Conservation (phyloP, 768 basidiomycete genomes). For the Punctularia strigosozonata region DNA sequence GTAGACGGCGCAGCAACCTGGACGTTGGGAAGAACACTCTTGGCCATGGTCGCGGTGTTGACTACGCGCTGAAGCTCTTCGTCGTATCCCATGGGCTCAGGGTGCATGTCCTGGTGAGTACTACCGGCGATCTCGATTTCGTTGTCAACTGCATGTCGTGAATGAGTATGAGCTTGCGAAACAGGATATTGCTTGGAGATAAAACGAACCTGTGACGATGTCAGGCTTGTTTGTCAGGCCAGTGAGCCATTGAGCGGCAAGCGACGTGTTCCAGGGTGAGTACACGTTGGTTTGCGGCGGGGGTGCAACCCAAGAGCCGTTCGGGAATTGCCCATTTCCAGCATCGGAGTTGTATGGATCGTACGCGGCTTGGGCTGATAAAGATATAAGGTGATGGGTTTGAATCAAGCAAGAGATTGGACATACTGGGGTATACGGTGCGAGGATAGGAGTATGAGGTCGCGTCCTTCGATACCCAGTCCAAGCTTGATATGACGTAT, state of each 20-base stretch:
- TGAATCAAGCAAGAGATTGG: neutral
- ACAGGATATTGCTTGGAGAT: too few species aligned
- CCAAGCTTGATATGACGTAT: too few species aligned
- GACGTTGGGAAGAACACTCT: slow-evolving; percentile 31
- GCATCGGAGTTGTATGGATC: slow-evolving; percentile 39
- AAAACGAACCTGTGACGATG: too few species aligned
- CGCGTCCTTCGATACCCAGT: slow-evolving; percentile 44
- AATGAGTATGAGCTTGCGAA: too few species aligned
- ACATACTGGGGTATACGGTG: slow-evolving; percentile 30
- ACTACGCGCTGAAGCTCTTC: slow-evolving; percentile 38
- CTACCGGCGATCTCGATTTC: slow-evolving; percentile 43
- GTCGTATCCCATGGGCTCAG: slow-evolving; percentile 33
- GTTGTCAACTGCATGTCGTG: slow-evolving; percentile 40
- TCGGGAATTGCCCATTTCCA: slow-evolving; percentile 35
- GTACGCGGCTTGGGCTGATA: slow-evolving; percentile 29
- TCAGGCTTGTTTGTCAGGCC: slow-evolving; percentile 35
- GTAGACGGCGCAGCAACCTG: slow-evolving; percentile 34
- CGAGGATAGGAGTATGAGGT: slow-evolving; percentile 40
- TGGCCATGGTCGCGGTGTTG: slow-evolving; percentile 26
- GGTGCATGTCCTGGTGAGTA: slow-evolving; percentile 50
- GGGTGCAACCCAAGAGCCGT: slow-evolving; percentile 33
- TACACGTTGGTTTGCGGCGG: slow-evolving; percentile 29
- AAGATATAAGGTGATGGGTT: neutral
- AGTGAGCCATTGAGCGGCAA: slow-evolving; percentile 31
- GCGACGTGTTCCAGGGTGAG: slow-evolving; percentile 34